These are phyloP conservation scores for Neurospora hispaniola DNA, from an alignment of 495 filamentous ascomycete genomes.

Conservation along the genomic window DNA sequence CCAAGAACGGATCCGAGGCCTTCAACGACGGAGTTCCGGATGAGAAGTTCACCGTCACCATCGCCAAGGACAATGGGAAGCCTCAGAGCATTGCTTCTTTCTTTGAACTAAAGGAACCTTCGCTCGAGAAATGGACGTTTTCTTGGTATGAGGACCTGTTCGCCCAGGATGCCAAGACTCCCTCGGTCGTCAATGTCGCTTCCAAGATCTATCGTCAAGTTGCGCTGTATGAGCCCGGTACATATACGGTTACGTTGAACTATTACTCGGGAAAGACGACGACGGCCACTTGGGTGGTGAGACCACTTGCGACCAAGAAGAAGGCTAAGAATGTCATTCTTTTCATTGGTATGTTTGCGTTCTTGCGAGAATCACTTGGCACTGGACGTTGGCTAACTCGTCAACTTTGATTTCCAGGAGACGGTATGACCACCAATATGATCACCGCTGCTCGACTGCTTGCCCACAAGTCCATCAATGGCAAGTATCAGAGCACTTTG, in stretches of 20 bases:
- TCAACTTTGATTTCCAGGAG: constrained; percentile 23
- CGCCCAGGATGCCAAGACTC: constrained; percentile 49
- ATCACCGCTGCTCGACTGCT: constrained; percentile 59
- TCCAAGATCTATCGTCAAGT: constrained; percentile 58
- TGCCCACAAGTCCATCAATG: constrained; percentile 64
- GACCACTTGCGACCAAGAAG: constrained; percentile 50
- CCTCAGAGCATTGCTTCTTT: constrained; percentile 42
- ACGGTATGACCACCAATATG: constrained; percentile 78
- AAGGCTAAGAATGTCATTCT: constrained; percentile 70
- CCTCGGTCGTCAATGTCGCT: constrained; percentile 60
- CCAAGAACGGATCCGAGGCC: constrained; percentile 63
- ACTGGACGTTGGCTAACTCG: not conserved
- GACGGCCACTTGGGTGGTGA: constrained; percentile 57
- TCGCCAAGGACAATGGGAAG: constrained; percentile 44
- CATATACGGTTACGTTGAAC: constrained; percentile 57
- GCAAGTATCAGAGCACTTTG: constrained; percentile 58
- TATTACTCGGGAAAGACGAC: constrained; percentile 58
- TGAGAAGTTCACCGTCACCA: constrained; percentile 56
- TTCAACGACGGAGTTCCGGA: constrained; percentile 48
- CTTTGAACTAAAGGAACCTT: constrained; percentile 45
- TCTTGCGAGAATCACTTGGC: not conserved
- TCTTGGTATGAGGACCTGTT: constrained; percentile 66
- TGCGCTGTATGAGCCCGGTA: constrained; percentile 57
- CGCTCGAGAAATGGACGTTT: constrained; percentile 62
- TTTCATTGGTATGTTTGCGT: constrained; percentile 46